Evolutionary conservation across 2,329 filamentous ascomycete species (phyloP).

Genomic region (Colletotrichum eremochloae): DNA sequence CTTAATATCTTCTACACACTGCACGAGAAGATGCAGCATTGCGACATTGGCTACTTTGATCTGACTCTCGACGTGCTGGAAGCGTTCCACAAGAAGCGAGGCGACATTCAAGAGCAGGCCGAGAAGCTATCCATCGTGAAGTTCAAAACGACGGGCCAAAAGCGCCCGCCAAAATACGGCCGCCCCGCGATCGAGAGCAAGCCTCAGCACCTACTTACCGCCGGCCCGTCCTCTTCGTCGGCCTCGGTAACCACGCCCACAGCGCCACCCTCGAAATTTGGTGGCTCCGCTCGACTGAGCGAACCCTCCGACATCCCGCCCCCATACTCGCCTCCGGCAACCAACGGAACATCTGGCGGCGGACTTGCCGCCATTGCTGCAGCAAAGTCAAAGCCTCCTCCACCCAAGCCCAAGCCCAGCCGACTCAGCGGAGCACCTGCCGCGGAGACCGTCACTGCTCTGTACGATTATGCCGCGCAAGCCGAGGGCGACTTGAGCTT

Average conservation of each 20-base stretch:
- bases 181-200: slow-evolving; percentile 67
- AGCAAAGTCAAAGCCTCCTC: slow-evolving; percentile 76
- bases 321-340: slow-evolving; percentile 71
- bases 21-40: slow-evolving; percentile 96
- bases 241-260: slow-evolving; percentile 40
- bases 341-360: slow-evolving; percentile 50
- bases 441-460: slow-evolving; percentile 85
- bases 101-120: slow-evolving; percentile 86
- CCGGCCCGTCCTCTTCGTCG: slow-evolving; percentile 57
- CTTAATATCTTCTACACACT: slow-evolving; percentile 99
- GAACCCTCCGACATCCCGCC: slow-evolving; percentile 71
- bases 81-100: slow-evolving; percentile 89
- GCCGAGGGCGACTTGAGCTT: slow-evolving; percentile 96
- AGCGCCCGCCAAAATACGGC: slow-evolving; percentile 70
- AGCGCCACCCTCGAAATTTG: slow-evolving; percentile 47
- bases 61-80: slow-evolving; percentile 91
- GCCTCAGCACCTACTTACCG: slow-evolving; percentile 64
- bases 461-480: slow-evolving; percentile 97
- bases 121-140: slow-evolving; percentile 88
- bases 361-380: slow-evolving; percentile 63
- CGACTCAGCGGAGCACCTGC: slow-evolving; percentile 74
- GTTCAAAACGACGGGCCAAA: slow-evolving; percentile 89
- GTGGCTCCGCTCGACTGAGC: slow-evolving; percentile 53
- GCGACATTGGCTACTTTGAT: slow-evolving; percentile 98
- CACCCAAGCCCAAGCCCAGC: slow-evolving; percentile 83